Conservation (phyloP, 2,329 filamentous ascomycete species). For the Aspergillus neotritici region DNA sequence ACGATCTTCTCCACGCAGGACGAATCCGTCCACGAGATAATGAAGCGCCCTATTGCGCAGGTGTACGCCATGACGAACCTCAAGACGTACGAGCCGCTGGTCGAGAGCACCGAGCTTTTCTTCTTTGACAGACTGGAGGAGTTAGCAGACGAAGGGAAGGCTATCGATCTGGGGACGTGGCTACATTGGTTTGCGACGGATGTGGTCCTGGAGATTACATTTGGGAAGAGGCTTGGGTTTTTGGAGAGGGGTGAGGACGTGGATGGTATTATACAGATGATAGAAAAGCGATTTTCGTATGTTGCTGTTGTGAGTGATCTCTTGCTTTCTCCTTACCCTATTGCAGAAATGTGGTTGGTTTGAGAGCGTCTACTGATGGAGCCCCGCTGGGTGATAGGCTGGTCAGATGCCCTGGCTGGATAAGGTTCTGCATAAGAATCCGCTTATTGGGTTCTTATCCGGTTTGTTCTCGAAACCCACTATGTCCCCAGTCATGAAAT, state of each 20-base stretch:
- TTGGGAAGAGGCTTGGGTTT: constrained; percentile 40
- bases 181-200: constrained; percentile 37
- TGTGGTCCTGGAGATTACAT: constrained; percentile 39
- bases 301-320: constrained; percentile 14
- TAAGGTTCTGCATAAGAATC: constrained; percentile 10
- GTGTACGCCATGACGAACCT: no score
- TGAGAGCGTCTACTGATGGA: no score
- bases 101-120: no score
- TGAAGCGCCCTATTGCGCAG: no score
- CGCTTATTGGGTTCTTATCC: no score
- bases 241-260: constrained; percentile 38
- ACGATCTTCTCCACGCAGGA: no score
- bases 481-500: no score
- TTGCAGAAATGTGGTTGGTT: no score
- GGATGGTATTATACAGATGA: constrained; percentile 29
- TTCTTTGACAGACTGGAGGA: background rate
- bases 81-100: no score
- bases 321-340: background rate
- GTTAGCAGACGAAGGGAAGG: constrained; percentile 6
- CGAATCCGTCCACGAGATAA: no score
- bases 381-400: no score
- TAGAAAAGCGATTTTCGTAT: constrained; percentile 26
- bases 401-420: constrained; percentile 27
- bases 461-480: no score
- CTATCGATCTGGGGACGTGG: constrained; percentile 15